Evolutionary conservation across 495 filamentous ascomycete species (phyloP).

Genomic region (Coniosporium apollinis): DNA sequence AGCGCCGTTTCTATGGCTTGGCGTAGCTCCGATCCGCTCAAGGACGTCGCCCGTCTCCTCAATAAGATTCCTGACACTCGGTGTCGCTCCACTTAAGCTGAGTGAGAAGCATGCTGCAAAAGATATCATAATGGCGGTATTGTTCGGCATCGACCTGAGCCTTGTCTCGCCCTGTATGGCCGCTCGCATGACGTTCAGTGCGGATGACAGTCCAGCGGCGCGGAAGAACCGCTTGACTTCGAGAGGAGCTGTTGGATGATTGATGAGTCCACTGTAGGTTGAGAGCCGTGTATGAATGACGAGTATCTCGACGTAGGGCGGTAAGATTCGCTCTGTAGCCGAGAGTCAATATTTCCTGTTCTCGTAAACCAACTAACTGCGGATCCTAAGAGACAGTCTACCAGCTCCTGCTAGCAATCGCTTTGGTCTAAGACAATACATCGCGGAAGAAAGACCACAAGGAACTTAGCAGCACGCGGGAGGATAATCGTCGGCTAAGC

Average conservation of each 20-base stretch:
- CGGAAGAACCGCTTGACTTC: constrained; percentile 58
- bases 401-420: no score
- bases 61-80: constrained; percentile 50
- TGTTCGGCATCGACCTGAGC: constrained; percentile 61
- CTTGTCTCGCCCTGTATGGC: constrained; percentile 54
- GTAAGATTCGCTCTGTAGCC: constrained; percentile 36
- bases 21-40: constrained; percentile 47
- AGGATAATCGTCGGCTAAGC: no score
- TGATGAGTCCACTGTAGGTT: constrained; percentile 58
- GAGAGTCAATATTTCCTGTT: neutral
- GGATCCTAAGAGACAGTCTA: no score
- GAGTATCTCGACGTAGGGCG: constrained; percentile 58
- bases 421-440: no score
- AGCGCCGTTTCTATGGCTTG: constrained; percentile 45
- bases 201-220: constrained; percentile 48
- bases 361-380: no score
- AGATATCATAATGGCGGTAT: constrained; percentile 61
- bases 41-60: constrained; percentile 52
- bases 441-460: no score
- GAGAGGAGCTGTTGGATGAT: constrained; percentile 51
- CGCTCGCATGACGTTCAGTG: constrained; percentile 54
- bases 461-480: neutral
- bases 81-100: constrained; percentile 45
- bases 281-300: constrained; percentile 56
- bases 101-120: constrained; percentile 58